These are phyloP conservation scores for Bocquillonia castaneifolia DNA, from an alignment of 441 rosid species.

Conservation along the genomic window DNA sequence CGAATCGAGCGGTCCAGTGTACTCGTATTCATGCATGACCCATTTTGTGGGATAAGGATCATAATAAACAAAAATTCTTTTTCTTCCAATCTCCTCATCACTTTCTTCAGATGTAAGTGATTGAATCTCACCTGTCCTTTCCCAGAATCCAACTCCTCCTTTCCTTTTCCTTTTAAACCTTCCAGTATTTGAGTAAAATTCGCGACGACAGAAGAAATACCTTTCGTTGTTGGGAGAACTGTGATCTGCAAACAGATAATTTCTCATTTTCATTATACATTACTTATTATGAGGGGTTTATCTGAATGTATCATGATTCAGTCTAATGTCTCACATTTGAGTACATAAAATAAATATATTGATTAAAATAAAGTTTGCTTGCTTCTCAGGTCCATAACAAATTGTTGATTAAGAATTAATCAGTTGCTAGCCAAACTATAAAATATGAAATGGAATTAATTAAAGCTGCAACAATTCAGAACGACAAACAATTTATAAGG, in stretches of 20 bases:
- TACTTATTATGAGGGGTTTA: too few relatives aligned
- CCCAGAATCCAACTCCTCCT: constrained; percentile 28
- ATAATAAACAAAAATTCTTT: constrained; percentile 29
- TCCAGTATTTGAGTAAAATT: constrained; percentile 9
- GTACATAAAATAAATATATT: too few relatives aligned
- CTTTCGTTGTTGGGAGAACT: constrained; percentile 24
- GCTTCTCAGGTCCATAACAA: too few relatives aligned
- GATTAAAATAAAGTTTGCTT: too few relatives aligned
- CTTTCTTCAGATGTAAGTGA: not conserved
- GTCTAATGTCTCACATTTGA: too few relatives aligned
- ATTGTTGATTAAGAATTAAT: too few relatives aligned
- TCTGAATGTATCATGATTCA: too few relatives aligned
- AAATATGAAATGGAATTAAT: too few relatives aligned
- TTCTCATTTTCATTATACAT: not conserved
- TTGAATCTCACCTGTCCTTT: constrained; percentile 26
- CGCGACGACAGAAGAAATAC: constrained; percentile 35
- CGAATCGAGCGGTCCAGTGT: not conserved
- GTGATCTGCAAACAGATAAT: constrained; percentile 11
- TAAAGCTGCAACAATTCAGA: too few relatives aligned
- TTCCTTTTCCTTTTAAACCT: constrained; percentile 23
- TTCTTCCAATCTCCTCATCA: constrained; percentile 24
- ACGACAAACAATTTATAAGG: too few relatives aligned
- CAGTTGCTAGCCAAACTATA: too few relatives aligned
- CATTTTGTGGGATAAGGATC: constrained; percentile 19
- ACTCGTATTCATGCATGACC: constrained; percentile 30